These are phyloP conservation scores for Scedosporium apiospermum DNA, from an alignment of 2,329 filamentous ascomycete species.

Conservation along the genomic window DNA sequence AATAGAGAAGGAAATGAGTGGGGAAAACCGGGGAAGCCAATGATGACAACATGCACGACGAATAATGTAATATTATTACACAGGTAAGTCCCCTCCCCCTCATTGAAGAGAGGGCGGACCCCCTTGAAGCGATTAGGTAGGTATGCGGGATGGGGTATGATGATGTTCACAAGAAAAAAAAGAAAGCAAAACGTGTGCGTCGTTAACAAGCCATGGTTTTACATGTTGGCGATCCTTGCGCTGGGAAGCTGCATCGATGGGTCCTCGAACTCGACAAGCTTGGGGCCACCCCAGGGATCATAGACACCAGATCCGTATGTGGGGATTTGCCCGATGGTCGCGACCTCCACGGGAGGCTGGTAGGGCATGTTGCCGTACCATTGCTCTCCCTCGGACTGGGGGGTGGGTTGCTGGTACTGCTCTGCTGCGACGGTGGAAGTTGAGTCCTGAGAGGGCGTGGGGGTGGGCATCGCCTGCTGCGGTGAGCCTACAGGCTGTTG, in stretches of 20 bases:
- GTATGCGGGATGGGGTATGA: neutral
- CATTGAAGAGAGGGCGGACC: neutral
- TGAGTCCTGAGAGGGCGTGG: slow-evolving; percentile 17
- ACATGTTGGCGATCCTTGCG: slow-evolving; percentile 47
- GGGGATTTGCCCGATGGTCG: slow-evolving; percentile 42
- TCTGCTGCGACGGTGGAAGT: slow-evolving; percentile 16
- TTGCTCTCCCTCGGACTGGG: slow-evolving; percentile 34
- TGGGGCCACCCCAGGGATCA: slow-evolving; percentile 39
- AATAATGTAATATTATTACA: neutral
- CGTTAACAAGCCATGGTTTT: slow-evolving; percentile 12
- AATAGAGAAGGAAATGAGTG: neutral
- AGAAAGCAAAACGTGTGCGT: neutral
- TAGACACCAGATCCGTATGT: slow-evolving; percentile 40
- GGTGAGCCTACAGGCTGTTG: slow-evolving; percentile 24
- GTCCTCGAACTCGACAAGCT: slow-evolving; percentile 46
- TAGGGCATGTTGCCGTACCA: slow-evolving; percentile 45
- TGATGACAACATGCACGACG: neutral
- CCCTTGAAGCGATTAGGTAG: neutral
- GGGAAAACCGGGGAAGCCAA: neutral
- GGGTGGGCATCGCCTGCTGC: slow-evolving; percentile 25
- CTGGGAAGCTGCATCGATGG: slow-evolving; percentile 50
- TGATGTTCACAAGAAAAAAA: neutral
- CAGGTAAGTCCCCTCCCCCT: neutral
- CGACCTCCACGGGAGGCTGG: slow-evolving; percentile 42
- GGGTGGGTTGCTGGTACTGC: slow-evolving; percentile 25